Base-by-base conservation (phyloP, 2,329 filamentous ascomycete genomes). In the Diplodia seriata region DNA sequence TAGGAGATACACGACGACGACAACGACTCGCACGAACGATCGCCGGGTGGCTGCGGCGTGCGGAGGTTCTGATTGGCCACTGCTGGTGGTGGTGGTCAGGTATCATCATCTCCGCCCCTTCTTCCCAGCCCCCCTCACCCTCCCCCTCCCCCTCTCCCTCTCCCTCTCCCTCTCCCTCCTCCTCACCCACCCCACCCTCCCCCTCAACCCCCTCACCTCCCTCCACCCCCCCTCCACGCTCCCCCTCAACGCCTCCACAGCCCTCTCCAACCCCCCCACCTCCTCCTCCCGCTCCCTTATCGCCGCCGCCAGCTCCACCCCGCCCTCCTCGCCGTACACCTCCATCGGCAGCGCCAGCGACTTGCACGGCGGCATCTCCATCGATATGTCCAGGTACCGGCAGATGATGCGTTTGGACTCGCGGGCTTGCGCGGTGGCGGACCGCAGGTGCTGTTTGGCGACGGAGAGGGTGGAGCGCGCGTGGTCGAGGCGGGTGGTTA, bases 361-460 rank as follows among this genome's bases (percentile, higher is more conserved):
- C 26, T 49, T 50, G 57, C 57, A 62, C 4, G 40, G 57, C 31
- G 57, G 57, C 1, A 50, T 33, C 6, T 8, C 14, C 40, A 62
- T 50, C 18, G 40, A n/a, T 3, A 62, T 40, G 26, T 36, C 40
- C 15, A 62, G 57, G 57, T 62, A 62, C 3, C 57, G 57, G 57
- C 57, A 62, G 57, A 62, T 50, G 57, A 62, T 50, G 4, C 33
- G 29, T 18, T 50, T 50, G 7, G 40, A 50, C 12, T 62, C 57
- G 9, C 43, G 57, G 5, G 57, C 29, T 2, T 62, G 40, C 4
- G 47, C 26, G 9, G 49, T 50, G 1, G 57, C 57, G 3, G 26
- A 40, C 40, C 18, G 23, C 8, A 49, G 57, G 20, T 62, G 57
- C 4, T 3, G 12, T 18, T 61, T 61, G 0, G 57, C 40, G 26